Conservation (phyloP, 2,329 filamentous ascomycete genomes). For the Sporothrix inflata region DNA sequence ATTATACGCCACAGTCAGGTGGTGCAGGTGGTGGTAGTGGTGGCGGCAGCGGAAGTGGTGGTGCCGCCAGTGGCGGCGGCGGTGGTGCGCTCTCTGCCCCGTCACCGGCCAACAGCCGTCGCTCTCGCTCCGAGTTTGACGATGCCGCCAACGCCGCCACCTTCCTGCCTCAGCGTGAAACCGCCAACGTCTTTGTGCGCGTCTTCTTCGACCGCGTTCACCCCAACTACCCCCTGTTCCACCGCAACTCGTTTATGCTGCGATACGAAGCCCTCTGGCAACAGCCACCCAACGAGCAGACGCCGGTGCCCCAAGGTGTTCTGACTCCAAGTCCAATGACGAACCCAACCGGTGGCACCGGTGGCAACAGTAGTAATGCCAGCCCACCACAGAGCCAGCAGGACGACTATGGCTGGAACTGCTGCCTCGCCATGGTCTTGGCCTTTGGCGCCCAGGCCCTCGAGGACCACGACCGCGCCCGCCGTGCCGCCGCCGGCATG, state of each 20-base stretch:
- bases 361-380: background rate
- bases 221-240: conserved; percentile 33
- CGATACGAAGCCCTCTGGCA: conserved; percentile 33
- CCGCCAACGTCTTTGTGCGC: conserved; percentile 32
- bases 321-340: background rate
- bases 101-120: conserved; percentile 26
- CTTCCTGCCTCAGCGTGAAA: conserved; percentile 32
- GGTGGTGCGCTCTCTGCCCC: background rate
- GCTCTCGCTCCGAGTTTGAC: conserved; percentile 25
- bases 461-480: conserved; percentile 31
- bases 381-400: background rate
- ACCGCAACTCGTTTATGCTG: conserved; percentile 25
- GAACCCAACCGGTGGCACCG: background rate
- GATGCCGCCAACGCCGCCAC: conserved; percentile 25
- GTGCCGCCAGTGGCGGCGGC: background rate
- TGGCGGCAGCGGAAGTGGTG: too few relatives aligned
- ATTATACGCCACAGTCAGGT: conserved; percentile 13
- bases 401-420: conserved; percentile 33
- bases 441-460: conserved; percentile 33
- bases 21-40: background rate
- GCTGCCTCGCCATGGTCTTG: conserved; percentile 34
- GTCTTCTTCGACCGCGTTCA: conserved; percentile 34
- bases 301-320: background rate
- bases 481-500: conserved; percentile 24
- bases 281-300: background rate